Evolutionary conservation across 2,329 filamentous ascomycete genomes (phyloP).

Genomic region (Hirsutella rhossiliensis): DNA sequence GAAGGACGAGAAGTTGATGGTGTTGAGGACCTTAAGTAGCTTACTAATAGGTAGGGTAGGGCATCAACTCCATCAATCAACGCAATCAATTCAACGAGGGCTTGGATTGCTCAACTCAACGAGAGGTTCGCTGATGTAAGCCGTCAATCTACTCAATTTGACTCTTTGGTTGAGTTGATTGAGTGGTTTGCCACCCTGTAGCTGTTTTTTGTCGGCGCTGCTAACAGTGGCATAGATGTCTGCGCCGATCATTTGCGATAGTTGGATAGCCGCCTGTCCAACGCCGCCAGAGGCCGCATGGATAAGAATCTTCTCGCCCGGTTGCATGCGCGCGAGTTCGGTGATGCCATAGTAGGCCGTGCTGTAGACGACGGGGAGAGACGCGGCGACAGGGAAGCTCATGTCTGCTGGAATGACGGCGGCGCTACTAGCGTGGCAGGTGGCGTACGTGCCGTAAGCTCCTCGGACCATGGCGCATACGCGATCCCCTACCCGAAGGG

Average conservation of each 20-base stretch:
- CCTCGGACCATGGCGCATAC: conserved; percentile 41
- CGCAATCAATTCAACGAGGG: too few species aligned
- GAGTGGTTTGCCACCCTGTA: too few species aligned
- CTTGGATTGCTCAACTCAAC: too few species aligned
- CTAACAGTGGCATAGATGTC: conserved; percentile 30
- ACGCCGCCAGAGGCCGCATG: conserved; percentile 25
- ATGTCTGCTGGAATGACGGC: conserved; percentile 24
- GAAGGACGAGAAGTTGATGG: too few species aligned
- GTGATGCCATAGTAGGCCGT: conserved; percentile 29
- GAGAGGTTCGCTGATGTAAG: too few species aligned
- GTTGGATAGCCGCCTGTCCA: conserved; percentile 25
- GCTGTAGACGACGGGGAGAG: conserved; percentile 25
- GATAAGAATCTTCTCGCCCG: conserved; percentile 25
- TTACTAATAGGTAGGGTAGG: too few species aligned
- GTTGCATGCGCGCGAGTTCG: conserved; percentile 22
- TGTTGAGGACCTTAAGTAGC: too few species aligned
- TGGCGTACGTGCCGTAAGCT: conserved; percentile 19
- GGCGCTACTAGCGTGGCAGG: conserved; percentile 18
- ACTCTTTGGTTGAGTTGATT: too few species aligned
- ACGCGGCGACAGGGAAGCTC: conserved; percentile 23
- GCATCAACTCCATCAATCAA: too few species aligned
- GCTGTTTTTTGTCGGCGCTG: conserved; percentile 18
- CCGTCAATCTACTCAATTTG: too few species aligned
- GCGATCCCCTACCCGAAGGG: conserved; percentile 57
- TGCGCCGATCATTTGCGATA: conserved; percentile 24